phyloP scores from a whole-genome alignment of 2,329 filamentous ascomycete species.

The Fusarium udum region DNA sequence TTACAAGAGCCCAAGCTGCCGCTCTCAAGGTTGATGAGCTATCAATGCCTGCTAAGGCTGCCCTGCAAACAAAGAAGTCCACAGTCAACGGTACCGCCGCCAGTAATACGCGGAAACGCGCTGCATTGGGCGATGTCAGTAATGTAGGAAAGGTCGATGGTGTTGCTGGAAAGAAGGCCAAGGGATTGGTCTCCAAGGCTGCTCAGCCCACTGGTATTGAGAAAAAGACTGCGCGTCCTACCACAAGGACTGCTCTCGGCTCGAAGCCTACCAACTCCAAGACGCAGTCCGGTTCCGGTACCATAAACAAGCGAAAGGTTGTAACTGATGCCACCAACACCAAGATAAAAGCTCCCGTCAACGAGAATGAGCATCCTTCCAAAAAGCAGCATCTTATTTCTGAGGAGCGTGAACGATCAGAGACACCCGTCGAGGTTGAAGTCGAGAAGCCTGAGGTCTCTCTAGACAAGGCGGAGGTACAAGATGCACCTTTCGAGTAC shows the following conservation, averaged over 20 bases:
- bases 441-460: constrained; percentile 11
- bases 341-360: constrained; percentile 65
- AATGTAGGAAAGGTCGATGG: constrained; percentile 86
- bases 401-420: constrained; percentile 45
- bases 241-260: constrained; percentile 69
- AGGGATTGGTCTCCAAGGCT: constrained; percentile 80
- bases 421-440: constrained; percentile 49
- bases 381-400: constrained; percentile 66
- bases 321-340: constrained; percentile 60
- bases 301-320: constrained; percentile 76
- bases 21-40: constrained; percentile 73
- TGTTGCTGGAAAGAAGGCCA: constrained; percentile 79
- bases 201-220: constrained; percentile 79
- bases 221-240: constrained; percentile 73
- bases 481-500: constrained; percentile 19
- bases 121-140: constrained; percentile 92
- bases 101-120: constrained; percentile 73
- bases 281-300: constrained; percentile 76
- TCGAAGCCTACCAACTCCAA: constrained; percentile 76
- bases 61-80: constrained; percentile 76
- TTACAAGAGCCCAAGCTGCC: constrained; percentile 93
- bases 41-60: constrained; percentile 66
- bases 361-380: constrained; percentile 73
- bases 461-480: constrained; percentile 24
- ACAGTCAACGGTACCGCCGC: constrained; percentile 59